Evolutionary conservation across 768 basidiomycete genomes (phyloP), one percentile per base, ranked within the genome.

Genomic region (Boletus fagicola): DNA sequence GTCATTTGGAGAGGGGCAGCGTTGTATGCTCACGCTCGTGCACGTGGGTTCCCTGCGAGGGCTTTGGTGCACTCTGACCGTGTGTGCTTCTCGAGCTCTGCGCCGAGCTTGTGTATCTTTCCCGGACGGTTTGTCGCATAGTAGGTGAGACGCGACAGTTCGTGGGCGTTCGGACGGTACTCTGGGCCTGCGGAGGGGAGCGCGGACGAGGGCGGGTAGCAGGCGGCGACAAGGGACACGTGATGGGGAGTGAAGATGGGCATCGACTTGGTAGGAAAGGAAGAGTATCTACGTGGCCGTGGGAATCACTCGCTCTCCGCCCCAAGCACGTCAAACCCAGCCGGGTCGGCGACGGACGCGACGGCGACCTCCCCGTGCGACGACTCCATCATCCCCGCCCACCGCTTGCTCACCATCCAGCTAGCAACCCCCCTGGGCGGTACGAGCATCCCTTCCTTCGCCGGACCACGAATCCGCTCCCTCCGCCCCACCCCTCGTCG

Each of bases 51-150:
- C 30, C 91, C 92, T 13, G 82, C 78, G 53, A 59, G 49, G 1
- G 91, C 85, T 71, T 88, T 92, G 54, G 76, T 72, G 56, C 82
- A 82, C 68, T 92, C 90, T 36, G 73, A 54, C 61, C 75, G 83
- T 18, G 87, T 75, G 63, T 85, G 82, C 68, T 90, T 93, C 74
- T 92, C 88, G 36, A 94, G 75, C 65, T 92, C 92, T 46, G 75
- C 74, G 26, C 86, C 85, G 31, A 93, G 76, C 68, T 93, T 93
- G 59, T 84, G 78, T 24, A 92, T 77, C 74, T 94, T 94, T 30
- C 86, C 84, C 4, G 91, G 88, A 63, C 82, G 81, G 68, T 94
- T 94, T 1, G 90, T 84, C 15, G 88, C 91, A 76, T 91, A 92
- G 71, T 94, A 94, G 4, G 90, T 90, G 49, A 94, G 78, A 18